Conservation (phyloP, 2,329 filamentous ascomycete genomes). For the Fusarium aywerte region DNA sequence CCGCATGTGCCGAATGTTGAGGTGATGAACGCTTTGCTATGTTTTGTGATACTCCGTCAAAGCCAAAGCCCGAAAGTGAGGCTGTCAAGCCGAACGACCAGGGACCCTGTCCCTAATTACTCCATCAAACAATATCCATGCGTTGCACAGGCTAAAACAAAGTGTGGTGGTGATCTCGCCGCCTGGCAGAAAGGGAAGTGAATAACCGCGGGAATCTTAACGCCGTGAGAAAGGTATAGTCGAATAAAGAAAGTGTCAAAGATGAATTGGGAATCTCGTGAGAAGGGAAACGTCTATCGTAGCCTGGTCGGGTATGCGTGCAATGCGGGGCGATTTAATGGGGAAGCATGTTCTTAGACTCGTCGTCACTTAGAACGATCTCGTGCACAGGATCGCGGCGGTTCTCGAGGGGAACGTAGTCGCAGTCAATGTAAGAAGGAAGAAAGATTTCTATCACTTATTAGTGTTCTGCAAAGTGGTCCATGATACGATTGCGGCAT, state of each 20-base stretch:
- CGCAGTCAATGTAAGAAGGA: conserved; percentile 79
- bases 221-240: conserved; percentile 29
- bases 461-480: conserved; percentile 12
- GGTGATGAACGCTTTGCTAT: conserved; percentile 43
- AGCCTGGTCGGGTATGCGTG: conserved; percentile 34
- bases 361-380: conserved; percentile 81
- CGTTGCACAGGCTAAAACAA: conserved; percentile 26
- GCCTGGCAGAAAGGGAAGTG: conserved; percentile 9
- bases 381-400: conserved; percentile 81
- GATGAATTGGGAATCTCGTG: conserved; percentile 42
- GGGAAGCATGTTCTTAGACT: conserved; percentile 74
- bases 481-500: conserved; percentile 37
- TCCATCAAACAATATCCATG: conserved; percentile 40
- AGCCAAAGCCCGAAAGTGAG: conserved; percentile 43
- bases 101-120: conserved; percentile 40
- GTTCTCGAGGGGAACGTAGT: conserved; percentile 79
- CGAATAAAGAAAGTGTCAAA: conserved; percentile 26
- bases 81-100: conserved; percentile 42
- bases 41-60: conserved; percentile 44
- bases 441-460: conserved; percentile 77
- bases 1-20: conserved; percentile 30
- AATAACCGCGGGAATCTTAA: conserved; percentile 33
- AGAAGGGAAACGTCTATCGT: conserved; percentile 46
- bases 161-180: conserved; percentile 15
- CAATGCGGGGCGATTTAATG: conserved; percentile 56